Base-by-base conservation (phyloP, 257 asterid species). In the Eucommia ulmoides region DNA sequence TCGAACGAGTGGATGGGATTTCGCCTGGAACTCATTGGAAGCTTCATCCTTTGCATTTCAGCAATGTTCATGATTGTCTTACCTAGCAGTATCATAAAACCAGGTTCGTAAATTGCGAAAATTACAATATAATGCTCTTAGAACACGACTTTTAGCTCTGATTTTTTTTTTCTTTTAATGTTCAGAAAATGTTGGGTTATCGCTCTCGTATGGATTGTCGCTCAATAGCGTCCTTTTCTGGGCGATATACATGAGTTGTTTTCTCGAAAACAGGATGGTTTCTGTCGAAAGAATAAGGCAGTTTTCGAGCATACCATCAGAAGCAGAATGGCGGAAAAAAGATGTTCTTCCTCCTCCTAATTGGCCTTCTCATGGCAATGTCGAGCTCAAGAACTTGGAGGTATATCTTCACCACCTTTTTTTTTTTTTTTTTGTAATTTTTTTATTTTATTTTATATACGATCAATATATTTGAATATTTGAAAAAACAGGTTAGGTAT, bases 1-100 rank as follows among this genome's bases (percentile, higher is more conserved):
- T 79, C 96, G 56, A 91, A 91, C 49, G 99, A 91, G 52, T 91
- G 99, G 99, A 60, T 91, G 49, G 99, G 96, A 23, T 82, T 83
- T 52, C 95, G 99, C 19, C 33, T 86, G 46, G 99, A 91, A 61
- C 59, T 91, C 41, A 58, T 86, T 19, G 99, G 99, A 41, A 69
- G 87, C 77, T 56, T 83, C 63, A 61, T 91, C 72, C 92, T 91
- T 24, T 91, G 99, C 68, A 48, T 51, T 56, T 91, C 99, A 19
- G 79, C 93, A 2, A 20, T 75, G 76, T 77, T 91, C 52, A 71
- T 91, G 88, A 79, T 84, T n/a, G 58, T 91, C 33, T 55, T 91
- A 50, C 99, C 99, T 23, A 86, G 96, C 81, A 91, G 77, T 57
- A 75, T 91, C 65, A 83, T 91, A 62, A 83, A 81, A 22, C 98